Base-by-base conservation (phyloP, 192 early-diverging fungal species). In the Physocladia obscura region DNA sequence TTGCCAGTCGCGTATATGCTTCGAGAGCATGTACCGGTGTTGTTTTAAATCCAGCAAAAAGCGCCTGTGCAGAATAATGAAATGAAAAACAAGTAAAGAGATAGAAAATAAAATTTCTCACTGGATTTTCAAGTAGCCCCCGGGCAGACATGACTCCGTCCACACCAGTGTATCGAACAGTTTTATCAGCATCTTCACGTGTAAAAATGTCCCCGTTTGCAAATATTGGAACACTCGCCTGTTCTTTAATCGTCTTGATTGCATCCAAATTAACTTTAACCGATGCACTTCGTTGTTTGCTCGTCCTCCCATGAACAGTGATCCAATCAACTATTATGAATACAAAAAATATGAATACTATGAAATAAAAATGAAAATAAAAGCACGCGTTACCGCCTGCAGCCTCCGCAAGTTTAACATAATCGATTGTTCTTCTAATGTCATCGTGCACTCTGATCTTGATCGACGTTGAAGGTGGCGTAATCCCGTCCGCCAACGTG, bases 71-170 rank as follows among this genome's bases (percentile, higher is more conserved):
- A 27, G 21, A 8, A 2, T 29, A 13, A 36, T 31, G 21, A 36
- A 59, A 6, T 59, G 17, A 5, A 17, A 19, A 2, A 2, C n/a
- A n/a, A n/a, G n/a, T n/a, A n/a, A n/a, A n/a, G n/a, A n/a, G n/a
- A n/a, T n/a, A 44, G 8, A 8, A 44, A 44, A 44, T n/a, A 63
- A 11, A 48, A 63, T 27, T 27, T 0, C 61, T 22, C 15, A 63
- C 76, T 26, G 96, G 96, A 68, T 98, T 98, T 67, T 90, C 85
- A 24, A 98, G 77, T 54, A 98, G 82, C 0, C 96, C 96, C 35
- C 93, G 78, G 6, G 94, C 94, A 0, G 91, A 84, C 96, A 98
- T 98, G 15, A 94, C 93, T 26, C 92, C 95, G 62, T 93, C 87
- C 1, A 91, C 88, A 3, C 89, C 88, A 2, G 94, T 96, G 22